phyloP scores from a whole-genome alignment of 164 flowering plant species.

The Stephania japonica region DNA sequence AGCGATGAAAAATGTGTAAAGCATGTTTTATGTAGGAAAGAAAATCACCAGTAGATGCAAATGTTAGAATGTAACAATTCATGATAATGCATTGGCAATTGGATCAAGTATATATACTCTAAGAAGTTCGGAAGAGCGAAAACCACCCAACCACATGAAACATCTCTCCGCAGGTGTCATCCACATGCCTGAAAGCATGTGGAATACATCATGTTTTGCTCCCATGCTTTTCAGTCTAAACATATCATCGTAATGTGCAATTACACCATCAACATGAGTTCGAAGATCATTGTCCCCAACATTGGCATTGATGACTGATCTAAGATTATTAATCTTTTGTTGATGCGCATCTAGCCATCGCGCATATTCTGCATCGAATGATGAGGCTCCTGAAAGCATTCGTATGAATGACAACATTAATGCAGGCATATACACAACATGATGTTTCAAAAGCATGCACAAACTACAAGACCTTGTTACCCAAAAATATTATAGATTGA shows the following conservation, averaged over 20 bases:
- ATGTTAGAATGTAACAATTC: too few species aligned
- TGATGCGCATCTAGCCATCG: constrained; percentile 91
- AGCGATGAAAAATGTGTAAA: not conserved
- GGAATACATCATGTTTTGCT: constrained; percentile 76
- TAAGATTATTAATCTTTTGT: constrained; percentile 56
- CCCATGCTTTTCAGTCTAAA: constrained; percentile 61
- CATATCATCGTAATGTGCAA: constrained; percentile 72
- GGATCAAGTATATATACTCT: constrained; percentile 40
- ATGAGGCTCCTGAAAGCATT: constrained; percentile 47
- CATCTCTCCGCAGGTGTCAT: constrained; percentile 82
- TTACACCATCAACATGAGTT: constrained; percentile 58
- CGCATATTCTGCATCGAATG: constrained; percentile 76
- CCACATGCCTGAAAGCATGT: constrained; percentile 96
- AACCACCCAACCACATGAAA: constrained; percentile 97
- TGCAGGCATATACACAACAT: too few species aligned
- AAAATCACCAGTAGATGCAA: not conserved
- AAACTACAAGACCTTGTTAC: too few species aligned
- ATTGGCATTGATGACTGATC: constrained; percentile 62
- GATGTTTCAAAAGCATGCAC: too few species aligned
- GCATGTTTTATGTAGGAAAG: not conserved
- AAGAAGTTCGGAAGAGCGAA: constrained; percentile 81
- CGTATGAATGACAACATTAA: not conserved
- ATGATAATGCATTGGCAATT: not conserved
- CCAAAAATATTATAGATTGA: too few species aligned
- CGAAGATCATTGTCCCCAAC: constrained; percentile 59